Evolutionary conservation across 495 filamentous ascomycete genomes (phyloP).

Genomic region (Neurospora terricola): DNA sequence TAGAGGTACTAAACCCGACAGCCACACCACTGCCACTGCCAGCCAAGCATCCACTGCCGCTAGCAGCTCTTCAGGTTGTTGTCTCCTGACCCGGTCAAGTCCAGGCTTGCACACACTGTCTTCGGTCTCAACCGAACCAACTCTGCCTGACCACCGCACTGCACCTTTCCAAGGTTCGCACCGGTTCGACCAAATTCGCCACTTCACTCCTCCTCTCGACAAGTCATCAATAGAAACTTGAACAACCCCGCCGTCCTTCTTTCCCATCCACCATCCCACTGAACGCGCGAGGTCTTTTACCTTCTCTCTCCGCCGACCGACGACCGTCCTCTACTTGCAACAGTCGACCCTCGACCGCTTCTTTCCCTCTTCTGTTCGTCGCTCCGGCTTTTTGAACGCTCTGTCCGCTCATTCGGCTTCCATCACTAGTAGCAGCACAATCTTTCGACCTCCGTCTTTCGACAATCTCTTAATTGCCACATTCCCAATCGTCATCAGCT

Average conservation of each 20-base stretch:
- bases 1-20: background rate
- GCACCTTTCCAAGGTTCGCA: background rate
- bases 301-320: conserved; percentile 8
- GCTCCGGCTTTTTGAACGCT: conserved; percentile 5
- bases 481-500: background rate
- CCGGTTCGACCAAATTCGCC: background rate
- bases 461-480: conserved; percentile 16
- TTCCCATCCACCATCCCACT: background rate
- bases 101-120: background rate
- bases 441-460: conserved; percentile 10
- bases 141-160: background rate
- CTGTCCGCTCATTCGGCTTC: conserved; percentile 20
- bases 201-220: background rate
- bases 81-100: background rate
- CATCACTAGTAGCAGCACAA: conserved; percentile 1
- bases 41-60: background rate
- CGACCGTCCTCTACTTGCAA: background rate
- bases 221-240: background rate
- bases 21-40: background rate
- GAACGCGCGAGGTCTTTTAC: conserved; percentile 3
- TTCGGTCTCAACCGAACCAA: background rate
- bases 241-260: background rate
- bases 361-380: background rate
- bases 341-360: background rate
- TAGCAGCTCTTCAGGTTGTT: background rate